Percentiles rank a stretch among this genome's conserved stretches.
Conservation (phyloP, 2,329 filamentous ascomycete genomes). For the Cladophialophora yegresii region DNA sequence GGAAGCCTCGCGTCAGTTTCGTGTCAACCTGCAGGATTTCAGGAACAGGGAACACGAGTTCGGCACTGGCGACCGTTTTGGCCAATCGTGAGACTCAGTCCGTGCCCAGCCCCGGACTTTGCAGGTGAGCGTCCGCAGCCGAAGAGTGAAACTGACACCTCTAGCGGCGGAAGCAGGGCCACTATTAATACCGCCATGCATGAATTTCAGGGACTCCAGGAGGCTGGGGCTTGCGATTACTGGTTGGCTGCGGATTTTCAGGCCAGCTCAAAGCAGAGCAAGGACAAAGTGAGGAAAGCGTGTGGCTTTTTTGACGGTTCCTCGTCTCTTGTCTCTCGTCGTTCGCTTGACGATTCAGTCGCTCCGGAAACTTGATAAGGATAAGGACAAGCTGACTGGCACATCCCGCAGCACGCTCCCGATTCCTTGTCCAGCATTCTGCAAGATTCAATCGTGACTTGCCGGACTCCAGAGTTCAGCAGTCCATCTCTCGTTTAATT, state of each 20-base stretch:
- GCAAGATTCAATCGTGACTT: slow-evolving; percentile 4
- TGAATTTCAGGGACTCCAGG: slow-evolving; percentile 2
- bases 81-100: background rate
- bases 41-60: slow-evolving; percentile 16
- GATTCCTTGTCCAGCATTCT: background rate
- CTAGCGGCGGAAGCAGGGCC: slow-evolving; percentile 32
- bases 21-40: slow-evolving; percentile 16
- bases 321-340: slow-evolving; percentile 11
- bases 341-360: slow-evolving; percentile 14
- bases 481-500: slow-evolving; percentile 13
- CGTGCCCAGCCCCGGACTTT: slow-evolving; percentile 22
- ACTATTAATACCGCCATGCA: slow-evolving; percentile 31
- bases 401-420: background rate
- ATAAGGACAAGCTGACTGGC: slow-evolving; percentile 10
- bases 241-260: slow-evolving; percentile 13
- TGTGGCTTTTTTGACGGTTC: slow-evolving; percentile 4
- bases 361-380: slow-evolving; percentile 29
- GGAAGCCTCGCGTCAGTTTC: slow-evolving; percentile 25
- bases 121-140: slow-evolving; percentile 15
- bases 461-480: slow-evolving; percentile 10
- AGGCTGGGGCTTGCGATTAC: background rate
- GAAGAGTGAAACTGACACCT: slow-evolving; percentile 6
- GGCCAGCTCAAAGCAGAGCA: slow-evolving; percentile 9
- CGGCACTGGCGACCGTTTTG: background rate
- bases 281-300: slow-evolving; percentile 3